Conservation (phyloP, 305 asterid species). For the Plantago rigida region DNA sequence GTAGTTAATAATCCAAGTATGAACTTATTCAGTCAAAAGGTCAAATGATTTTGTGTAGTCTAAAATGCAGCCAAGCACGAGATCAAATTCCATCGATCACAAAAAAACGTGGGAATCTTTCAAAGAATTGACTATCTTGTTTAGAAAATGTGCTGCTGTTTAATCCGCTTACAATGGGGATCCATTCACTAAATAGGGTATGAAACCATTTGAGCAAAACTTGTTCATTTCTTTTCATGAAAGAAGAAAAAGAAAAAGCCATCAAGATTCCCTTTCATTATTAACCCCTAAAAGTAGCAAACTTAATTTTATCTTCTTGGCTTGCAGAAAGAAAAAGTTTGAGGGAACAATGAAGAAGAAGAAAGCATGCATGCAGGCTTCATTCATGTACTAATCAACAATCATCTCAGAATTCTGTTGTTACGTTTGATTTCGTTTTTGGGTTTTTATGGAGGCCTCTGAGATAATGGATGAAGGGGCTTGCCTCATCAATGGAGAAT, state of each 20-base stretch:
- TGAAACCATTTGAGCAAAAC: neutral
- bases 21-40: too few species aligned
- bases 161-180: conserved; percentile 1
- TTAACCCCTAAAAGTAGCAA: conserved; percentile 3
- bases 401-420: neutral
- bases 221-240: neutral
- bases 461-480: conserved; percentile 39
- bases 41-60: too few species aligned
- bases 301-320: neutral
- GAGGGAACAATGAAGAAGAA: neutral
- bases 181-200: conserved; percentile 11
- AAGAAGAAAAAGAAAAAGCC: neutral
- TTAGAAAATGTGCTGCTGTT: neutral
- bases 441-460: neutral
- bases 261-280: neutral
- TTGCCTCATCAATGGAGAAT: conserved; percentile 41
- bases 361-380: neutral
- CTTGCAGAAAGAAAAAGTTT: neutral
- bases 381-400: neutral
- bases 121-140: neutral
- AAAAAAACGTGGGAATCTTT: too few species aligned
- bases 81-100: too few species aligned
- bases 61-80: too few species aligned
- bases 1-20: too few species aligned
- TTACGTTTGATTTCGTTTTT: neutral